Conservation (phyloP, 2,329 filamentous ascomycete genomes). For the Nothomitra cinnamomea region DNA sequence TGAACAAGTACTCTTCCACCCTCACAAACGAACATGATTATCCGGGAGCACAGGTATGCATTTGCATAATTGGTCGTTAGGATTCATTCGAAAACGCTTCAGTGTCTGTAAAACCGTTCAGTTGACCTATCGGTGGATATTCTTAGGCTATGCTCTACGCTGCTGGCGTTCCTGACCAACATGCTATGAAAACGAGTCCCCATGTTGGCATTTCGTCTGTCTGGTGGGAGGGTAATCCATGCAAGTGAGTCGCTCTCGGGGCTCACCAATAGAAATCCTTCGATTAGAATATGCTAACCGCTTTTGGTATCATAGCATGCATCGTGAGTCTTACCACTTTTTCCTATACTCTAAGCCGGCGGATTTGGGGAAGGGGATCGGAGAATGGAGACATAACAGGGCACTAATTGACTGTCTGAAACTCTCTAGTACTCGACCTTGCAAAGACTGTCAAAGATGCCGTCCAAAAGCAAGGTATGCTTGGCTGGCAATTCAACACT, state of each 20-base stretch:
- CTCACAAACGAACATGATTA: conserved; percentile 79
- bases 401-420: not conserved
- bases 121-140: not conserved
- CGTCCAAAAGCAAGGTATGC: conserved; percentile 66
- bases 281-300: not conserved
- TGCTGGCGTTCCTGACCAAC: conserved; percentile 65
- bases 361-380: not conserved
- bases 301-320: conserved; percentile 24
- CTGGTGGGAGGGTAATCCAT: conserved; percentile 97
- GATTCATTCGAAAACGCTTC: not conserved
- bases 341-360: not conserved
- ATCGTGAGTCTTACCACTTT: conserved; percentile 22
- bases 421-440: conserved; percentile 54
- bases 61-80: too few species aligned
- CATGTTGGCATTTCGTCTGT: conserved; percentile 84
- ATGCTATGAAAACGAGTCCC: conserved; percentile 77
- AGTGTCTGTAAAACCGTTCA: not conserved
- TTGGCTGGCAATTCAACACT: conserved; percentile 90
- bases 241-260: conserved; percentile 49
- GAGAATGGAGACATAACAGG: conserved; percentile 18
- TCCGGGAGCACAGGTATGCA: conserved; percentile 64
- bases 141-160: conserved; percentile 81
- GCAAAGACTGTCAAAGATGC: conserved; percentile 75
- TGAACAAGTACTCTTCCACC: conserved; percentile 76
- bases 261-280: not conserved